These are phyloP conservation scores for Nephelium lappaceum DNA, from an alignment of 345 rosid genomes.

Conservation along the genomic window DNA sequence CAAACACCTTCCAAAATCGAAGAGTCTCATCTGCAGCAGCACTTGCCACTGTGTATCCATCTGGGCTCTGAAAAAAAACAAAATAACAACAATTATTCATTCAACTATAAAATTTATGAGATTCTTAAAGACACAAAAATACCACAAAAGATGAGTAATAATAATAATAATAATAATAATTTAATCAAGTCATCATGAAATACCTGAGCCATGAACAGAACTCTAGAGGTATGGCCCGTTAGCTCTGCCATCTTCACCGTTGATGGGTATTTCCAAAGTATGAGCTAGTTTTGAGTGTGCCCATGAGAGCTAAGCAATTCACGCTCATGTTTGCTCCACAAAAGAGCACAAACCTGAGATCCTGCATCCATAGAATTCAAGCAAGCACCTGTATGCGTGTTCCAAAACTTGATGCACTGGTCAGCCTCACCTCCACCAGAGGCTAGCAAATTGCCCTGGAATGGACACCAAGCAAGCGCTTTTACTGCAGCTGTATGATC, in stretches of 20 bases:
- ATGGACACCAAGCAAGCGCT: conserved; percentile 55
- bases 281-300: conserved; percentile 38
- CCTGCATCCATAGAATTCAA: conserved; percentile 44
- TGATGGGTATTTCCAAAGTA: conserved; percentile 49
- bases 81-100: neutral
- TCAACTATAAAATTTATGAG: neutral
- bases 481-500: conserved; percentile 46
- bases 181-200: too few species aligned
- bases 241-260: conserved; percentile 50
- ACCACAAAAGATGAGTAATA: neutral
- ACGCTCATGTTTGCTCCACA: conserved; percentile 44
- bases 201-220: conserved; percentile 38
- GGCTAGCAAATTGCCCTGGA: conserved; percentile 41
- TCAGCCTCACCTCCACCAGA: conserved; percentile 42
- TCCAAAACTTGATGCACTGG: conserved; percentile 42
- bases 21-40: conserved; percentile 48
- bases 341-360: conserved; percentile 42
- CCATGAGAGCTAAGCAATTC: conserved; percentile 54
- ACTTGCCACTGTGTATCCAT: conserved; percentile 51
- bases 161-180: neutral
- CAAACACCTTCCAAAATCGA: conserved; percentile 49
- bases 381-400: conserved; percentile 39
- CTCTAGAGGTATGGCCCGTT: conserved; percentile 45
- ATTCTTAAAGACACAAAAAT: neutral
- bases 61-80: conserved; percentile 49